A percentile compares a stretch with the other conserved stretches of the same genome.
phyloP scores from a whole-genome alignment of 2,329 filamentous ascomycete genomes.

The Daldinia eschscholtzii region DNA sequence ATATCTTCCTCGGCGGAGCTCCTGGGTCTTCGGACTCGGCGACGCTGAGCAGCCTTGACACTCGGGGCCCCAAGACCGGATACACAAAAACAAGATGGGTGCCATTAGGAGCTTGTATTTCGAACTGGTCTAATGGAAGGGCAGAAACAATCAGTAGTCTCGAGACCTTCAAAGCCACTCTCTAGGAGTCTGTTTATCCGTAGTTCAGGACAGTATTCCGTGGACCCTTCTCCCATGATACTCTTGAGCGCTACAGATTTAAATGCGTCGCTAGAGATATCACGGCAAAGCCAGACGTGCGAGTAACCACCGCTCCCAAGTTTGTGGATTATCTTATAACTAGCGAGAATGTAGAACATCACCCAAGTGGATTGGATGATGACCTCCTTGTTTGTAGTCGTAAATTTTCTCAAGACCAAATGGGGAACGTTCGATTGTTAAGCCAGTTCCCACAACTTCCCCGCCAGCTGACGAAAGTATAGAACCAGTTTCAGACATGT shows the following conservation, averaged over 20 bases:
- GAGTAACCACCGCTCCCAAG: slow-evolving; percentile 58
- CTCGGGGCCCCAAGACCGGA: slow-evolving; percentile 48
- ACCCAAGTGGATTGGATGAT: slow-evolving; percentile 58
- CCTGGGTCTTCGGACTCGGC: slow-evolving; percentile 20
- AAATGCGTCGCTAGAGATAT: slow-evolving; percentile 15
- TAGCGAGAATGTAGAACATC: slow-evolving; percentile 57
- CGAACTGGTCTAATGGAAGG: slow-evolving; percentile 45
- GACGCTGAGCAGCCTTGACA: slow-evolving; percentile 30
- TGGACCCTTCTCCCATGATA: slow-evolving; percentile 47
- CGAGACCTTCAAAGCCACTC: slow-evolving; percentile 5
- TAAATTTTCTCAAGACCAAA: slow-evolving; percentile 27
- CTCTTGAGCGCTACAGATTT: slow-evolving; percentile 53
- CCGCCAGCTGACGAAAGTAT: neutral
- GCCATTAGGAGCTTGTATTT: slow-evolving; percentile 47
- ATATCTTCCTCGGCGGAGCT: slow-evolving; percentile 38
- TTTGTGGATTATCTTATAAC: slow-evolving; percentile 58
- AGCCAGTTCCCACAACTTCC: neutral
- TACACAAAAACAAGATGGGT: slow-evolving; percentile 47
- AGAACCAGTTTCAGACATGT: neutral
- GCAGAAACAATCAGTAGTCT: slow-evolving; percentile 23
- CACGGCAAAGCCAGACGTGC: slow-evolving; percentile 59
- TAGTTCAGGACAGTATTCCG: slow-evolving; percentile 41
- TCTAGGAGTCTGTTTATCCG: slow-evolving; percentile 35
- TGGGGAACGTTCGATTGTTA: slow-evolving; percentile 12
- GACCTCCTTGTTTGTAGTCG: slow-evolving; percentile 55